phyloP scores from a whole-genome alignment of 2,329 filamentous ascomycete genomes.

The Ilyonectria robusta region DNA sequence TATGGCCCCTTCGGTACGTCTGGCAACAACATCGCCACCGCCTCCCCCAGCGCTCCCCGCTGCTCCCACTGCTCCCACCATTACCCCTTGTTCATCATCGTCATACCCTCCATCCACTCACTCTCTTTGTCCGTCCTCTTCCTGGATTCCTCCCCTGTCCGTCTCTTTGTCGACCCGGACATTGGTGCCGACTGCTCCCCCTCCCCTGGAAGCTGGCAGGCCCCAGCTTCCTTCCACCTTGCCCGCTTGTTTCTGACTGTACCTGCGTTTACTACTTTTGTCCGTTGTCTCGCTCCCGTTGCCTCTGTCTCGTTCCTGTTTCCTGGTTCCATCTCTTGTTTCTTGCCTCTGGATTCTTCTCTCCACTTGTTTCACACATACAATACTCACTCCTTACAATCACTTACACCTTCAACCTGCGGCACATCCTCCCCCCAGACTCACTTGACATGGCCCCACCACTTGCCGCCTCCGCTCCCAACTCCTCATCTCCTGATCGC shows the following conservation, averaged over 20 bases:
- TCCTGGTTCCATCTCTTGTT: background rate
- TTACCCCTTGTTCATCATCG: slow-evolving; percentile 2
- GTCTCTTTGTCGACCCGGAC: background rate
- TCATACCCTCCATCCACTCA: background rate
- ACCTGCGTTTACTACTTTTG: background rate
- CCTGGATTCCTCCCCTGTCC: background rate
- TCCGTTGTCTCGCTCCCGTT: background rate
- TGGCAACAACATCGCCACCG: slow-evolving; percentile 25
- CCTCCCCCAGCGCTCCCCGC: slow-evolving; percentile 8
- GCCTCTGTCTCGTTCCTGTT: background rate
- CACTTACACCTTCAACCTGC: slow-evolving; percentile 18
- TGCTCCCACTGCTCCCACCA: background rate
- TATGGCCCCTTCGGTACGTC: slow-evolving; percentile 74
- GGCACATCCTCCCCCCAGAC: slow-evolving; percentile 20
- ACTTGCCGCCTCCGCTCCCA: slow-evolving; percentile 33
- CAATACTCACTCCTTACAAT: slow-evolving; percentile 13
- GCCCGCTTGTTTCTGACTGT: slow-evolving; percentile 5
- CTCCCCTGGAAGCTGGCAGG: background rate
- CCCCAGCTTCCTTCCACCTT: background rate
- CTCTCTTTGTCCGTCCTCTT: background rate
- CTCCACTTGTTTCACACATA: slow-evolving; percentile 4
- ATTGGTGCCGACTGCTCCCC: background rate
- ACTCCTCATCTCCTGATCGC: slow-evolving; percentile 16
- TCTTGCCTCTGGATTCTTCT: slow-evolving; percentile 3
- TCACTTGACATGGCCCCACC: slow-evolving; percentile 42